These are phyloP conservation scores for Fistulinella staudtii DNA, from an alignment of 1,284 basidiomycete genomes.

Conservation along the genomic window DNA sequence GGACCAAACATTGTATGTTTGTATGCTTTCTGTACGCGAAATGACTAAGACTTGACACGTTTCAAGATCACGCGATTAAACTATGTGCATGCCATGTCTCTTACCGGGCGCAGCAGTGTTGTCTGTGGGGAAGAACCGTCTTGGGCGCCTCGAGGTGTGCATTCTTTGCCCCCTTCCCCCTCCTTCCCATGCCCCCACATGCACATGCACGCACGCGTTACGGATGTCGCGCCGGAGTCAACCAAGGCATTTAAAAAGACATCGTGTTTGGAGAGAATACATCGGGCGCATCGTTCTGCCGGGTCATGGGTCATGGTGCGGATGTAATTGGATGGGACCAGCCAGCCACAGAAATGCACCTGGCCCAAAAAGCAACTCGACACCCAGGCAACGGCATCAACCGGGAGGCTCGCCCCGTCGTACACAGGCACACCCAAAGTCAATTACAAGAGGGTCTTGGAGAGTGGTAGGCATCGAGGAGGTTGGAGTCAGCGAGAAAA, in stretches of 20 bases:
- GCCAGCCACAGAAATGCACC: slow-evolving; percentile 20
- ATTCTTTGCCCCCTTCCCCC: background rate
- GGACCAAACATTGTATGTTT: slow-evolving; percentile 6
- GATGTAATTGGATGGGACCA: slow-evolving; percentile 2
- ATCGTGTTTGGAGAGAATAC: background rate
- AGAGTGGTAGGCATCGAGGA: background rate
- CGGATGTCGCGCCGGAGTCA: slow-evolving; percentile 1
- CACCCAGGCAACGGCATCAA: slow-evolving; percentile 2
- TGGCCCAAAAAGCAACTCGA: slow-evolving; percentile 1
- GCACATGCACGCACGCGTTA: slow-evolving; percentile 2
- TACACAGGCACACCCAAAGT: background rate
- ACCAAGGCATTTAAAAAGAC: background rate
- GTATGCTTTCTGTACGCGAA: slow-evolving; percentile 5
- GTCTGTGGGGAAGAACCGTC: slow-evolving; percentile 6
- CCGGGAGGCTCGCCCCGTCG: slow-evolving; percentile 1
- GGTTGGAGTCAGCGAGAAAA: no score
- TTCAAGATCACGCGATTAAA: slow-evolving; percentile 18
- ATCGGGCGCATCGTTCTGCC: background rate
- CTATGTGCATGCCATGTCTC: slow-evolving; percentile 1
- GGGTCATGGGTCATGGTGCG: background rate
- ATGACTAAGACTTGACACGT: slow-evolving; percentile 12
- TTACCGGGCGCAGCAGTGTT: slow-evolving; percentile 13
- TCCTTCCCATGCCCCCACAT: background rate
- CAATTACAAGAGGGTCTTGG: background rate
- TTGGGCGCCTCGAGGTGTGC: slow-evolving; percentile 13